These are phyloP conservation scores for Monosporozyma unispora DNA, from an alignment of 805 yeast genomes.

Conservation along the genomic window DNA sequence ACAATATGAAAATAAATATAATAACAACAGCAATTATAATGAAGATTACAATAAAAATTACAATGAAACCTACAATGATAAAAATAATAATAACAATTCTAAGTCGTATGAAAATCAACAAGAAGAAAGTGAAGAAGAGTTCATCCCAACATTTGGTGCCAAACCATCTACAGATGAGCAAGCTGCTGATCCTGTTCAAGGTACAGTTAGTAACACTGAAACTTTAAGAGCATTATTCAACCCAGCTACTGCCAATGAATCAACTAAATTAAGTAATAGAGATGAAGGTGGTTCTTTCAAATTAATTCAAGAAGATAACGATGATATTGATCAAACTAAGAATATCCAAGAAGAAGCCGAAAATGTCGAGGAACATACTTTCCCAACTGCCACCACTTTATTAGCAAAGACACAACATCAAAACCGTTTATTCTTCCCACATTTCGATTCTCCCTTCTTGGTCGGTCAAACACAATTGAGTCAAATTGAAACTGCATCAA, in stretches of 20 bases:
- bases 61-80: not conserved
- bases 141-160: slow-evolving; percentile 46
- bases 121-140: slow-evolving; percentile 35
- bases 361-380: not conserved
- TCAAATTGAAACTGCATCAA: slow-evolving; percentile 33
- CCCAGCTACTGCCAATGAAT: slow-evolving; percentile 23
- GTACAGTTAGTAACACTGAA: slow-evolving; percentile 44
- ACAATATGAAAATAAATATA: not conserved
- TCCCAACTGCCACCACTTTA: slow-evolving; percentile 11
- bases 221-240: slow-evolving; percentile 52
- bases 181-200: slow-evolving; percentile 10
- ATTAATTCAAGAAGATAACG: slow-evolving; percentile 37
- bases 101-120: slow-evolving; percentile 9
- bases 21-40: slow-evolving; percentile 1
- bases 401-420: slow-evolving; percentile 23
- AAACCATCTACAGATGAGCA: slow-evolving; percentile 2
- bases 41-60: not conserved
- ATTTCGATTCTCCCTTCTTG: slow-evolving; percentile 77
- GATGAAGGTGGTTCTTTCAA: slow-evolving; percentile 33
- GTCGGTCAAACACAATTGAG: slow-evolving; percentile 74
- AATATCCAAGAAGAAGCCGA: slow-evolving; percentile 28
- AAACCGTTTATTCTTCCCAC: slow-evolving; percentile 69
- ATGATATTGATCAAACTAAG: slow-evolving; percentile 35
- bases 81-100: not conserved
- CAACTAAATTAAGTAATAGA: not conserved